Evolutionary conservation across 2,329 filamentous ascomycete genomes (phyloP).

Genomic region (Westerdykella aurantiaca): DNA sequence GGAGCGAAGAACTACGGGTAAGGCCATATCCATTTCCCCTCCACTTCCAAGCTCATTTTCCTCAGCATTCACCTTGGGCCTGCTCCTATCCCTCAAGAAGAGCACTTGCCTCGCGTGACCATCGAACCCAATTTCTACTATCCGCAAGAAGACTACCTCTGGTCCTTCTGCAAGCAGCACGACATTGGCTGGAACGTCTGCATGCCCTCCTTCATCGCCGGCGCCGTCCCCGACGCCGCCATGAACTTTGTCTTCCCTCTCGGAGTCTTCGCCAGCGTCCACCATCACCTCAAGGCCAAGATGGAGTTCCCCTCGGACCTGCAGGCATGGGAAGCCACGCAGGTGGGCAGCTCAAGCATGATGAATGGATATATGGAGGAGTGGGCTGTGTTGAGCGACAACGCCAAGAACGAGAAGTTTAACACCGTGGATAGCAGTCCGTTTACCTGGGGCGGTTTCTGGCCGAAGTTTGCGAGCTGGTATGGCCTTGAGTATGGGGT

Average conservation of each 20-base stretch:
- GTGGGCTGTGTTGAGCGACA: conserved; percentile 44
- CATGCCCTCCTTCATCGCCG: conserved; percentile 46
- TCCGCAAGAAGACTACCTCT: conserved; percentile 48
- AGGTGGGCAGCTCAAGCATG: conserved; percentile 41
- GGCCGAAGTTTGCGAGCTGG: conserved; percentile 43
- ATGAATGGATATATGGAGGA: conserved; percentile 49
- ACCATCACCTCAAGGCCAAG: conserved; percentile 37
- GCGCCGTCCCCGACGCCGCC: conserved; percentile 45
- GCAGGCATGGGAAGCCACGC: conserved; percentile 41
- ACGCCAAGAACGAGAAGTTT: conserved; percentile 44
- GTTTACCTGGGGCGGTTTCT: conserved; percentile 47
- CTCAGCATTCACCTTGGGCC: conserved; percentile 43
- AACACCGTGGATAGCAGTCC: conserved; percentile 45
- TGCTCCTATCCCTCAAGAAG: conserved; percentile 40
- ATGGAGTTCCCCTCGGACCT: conserved; percentile 44
- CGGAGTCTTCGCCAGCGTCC: conserved; percentile 47
- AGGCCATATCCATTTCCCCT: background rate
- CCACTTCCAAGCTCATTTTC: background rate
- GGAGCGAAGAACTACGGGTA: conserved; percentile 49
- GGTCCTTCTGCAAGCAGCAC: conserved; percentile 38
- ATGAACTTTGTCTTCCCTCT: conserved; percentile 49
- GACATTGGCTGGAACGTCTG: conserved; percentile 43
- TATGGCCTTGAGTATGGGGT: conserved; percentile 39
- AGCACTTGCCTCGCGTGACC: conserved; percentile 41
- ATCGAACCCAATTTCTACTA: conserved; percentile 53